phyloP scores from a whole-genome alignment of 2,329 filamentous ascomycete species.

The Fusarium sp. region DNA sequence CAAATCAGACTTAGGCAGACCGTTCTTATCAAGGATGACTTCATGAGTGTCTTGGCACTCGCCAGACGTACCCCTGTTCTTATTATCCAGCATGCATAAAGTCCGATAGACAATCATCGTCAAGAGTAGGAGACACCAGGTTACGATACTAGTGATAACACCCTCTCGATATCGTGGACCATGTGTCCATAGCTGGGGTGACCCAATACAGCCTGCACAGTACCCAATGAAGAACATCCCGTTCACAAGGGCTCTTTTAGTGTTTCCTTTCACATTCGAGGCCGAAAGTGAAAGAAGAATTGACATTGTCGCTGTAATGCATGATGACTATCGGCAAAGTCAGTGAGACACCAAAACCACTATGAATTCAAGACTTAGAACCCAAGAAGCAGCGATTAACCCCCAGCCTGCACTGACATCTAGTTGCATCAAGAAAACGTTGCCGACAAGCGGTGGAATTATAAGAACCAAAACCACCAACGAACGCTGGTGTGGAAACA shows the following conservation, averaged over 20 bases:
- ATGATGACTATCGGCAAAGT: not conserved
- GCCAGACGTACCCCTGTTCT: not conserved
- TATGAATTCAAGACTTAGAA: not conserved
- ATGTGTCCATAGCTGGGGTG: slow-evolving; percentile 2
- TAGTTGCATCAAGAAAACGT: slow-evolving; percentile 3
- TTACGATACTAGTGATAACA: not conserved
- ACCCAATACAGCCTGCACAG: not conserved
- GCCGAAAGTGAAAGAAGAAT: not conserved
- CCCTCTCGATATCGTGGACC: slow-evolving; percentile 2
- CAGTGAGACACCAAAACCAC: not conserved
- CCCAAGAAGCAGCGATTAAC: slow-evolving; percentile 3
- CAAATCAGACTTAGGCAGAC: slow-evolving; percentile 5
- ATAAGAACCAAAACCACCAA: not conserved
- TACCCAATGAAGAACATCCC: slow-evolving; percentile 14
- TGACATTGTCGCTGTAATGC: slow-evolving; percentile 5
- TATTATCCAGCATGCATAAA: not conserved
- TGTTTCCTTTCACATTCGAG: not conserved
- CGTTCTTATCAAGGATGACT: slow-evolving; percentile 1
- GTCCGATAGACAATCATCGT: slow-evolving; percentile 1
- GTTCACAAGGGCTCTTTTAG: not conserved
- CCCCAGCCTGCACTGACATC: slow-evolving; percentile 1
- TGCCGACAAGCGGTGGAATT: slow-evolving; percentile 1
- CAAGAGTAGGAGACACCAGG: not conserved
- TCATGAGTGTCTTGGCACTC: not conserved
- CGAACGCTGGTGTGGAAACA: not conserved